Base-by-base conservation (phyloP, 768 basidiomycete species). In the Krasilnikovozyma curviuscula region DNA sequence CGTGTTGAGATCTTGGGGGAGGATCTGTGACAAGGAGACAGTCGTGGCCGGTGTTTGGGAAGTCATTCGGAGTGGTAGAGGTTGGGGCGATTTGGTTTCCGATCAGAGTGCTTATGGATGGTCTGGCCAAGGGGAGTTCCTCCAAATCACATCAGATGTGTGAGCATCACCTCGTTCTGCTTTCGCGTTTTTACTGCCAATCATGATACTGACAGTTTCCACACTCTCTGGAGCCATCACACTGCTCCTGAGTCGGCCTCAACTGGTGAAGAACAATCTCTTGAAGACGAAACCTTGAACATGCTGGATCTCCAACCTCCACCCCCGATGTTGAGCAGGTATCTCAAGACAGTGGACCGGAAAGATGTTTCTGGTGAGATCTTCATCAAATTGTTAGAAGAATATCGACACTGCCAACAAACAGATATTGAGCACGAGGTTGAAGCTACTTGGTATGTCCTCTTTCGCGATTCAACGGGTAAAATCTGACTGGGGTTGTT, bases 1-100 rank as follows among this genome's bases (percentile, higher is more conserved):
- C 8, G 58, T 85, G 13, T 62, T 89, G 19, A 60, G 69, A 4
- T 78, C 79, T 0, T 91, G 84, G 85, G 83, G 75, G 0, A 73
- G 79, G 50, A 71, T 81, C 3, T 69, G 77, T 0, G 69, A 69
- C 30, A 57, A 63, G 5, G 55, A 64, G 6, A 75, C 78, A 45
- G 80, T 74, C 0, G 54, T 73, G 16, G 64, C 66, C 16, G 70
- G 71, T 1, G 56, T 86, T 3, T 79, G 77, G 77, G 63, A 63
- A 8, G 69, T 86, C 34, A 65, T 81, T 19, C 65, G 58, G 41
- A 45, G 53, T 7, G 51, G 57, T 3, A 46, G 45, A 19, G 53
- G 65, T 0, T 56, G 60, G 57, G 53, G 59, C 28, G 23, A 37
- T 69, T 69, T 12, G 67, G 73, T 24, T n/a, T n/a, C n/a, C n/a